A percentile compares a stretch with the other conserved stretches of the same genome.
Conservation (phyloP, 139 green algal species). For the Chlorella sp. region DNA sequence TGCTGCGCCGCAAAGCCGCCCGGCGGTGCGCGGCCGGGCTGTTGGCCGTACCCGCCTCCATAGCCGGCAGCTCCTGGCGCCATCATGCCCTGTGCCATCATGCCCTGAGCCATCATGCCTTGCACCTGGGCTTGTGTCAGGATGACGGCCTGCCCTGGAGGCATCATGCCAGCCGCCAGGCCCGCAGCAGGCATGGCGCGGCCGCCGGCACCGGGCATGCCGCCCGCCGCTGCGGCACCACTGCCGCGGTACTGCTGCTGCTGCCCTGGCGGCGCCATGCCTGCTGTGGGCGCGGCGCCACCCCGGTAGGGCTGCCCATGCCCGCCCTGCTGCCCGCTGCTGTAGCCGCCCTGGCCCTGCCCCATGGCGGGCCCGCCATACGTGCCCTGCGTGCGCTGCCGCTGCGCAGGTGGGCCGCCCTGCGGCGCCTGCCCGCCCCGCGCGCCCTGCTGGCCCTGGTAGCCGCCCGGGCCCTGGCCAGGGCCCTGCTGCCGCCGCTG, state of each 20-base stretch:
- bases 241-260: too few relatives aligned
- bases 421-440: neutral
- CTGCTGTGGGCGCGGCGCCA: too few relatives aligned
- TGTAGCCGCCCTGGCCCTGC: too few relatives aligned
- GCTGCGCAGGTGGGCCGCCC: constrained; percentile 2
- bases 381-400: constrained; percentile 32
- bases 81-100: neutral
- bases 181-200: neutral
- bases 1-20: too few relatives aligned
- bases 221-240: neutral
- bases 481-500: neutral
- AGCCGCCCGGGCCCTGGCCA: too few relatives aligned
- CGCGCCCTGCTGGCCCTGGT: too few relatives aligned
- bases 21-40: neutral
- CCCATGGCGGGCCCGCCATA: too few relatives aligned
- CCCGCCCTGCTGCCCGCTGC: too few relatives aligned
- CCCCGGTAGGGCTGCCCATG: too few relatives aligned
- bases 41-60: neutral
- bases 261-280: too few relatives aligned
- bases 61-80: neutral
- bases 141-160: too few relatives aligned
- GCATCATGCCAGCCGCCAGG: neutral
- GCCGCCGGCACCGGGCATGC: constrained; percentile 14
- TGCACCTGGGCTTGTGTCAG: constrained; percentile 1
- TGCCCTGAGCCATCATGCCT: neutral